phyloP scores from a whole-genome alignment of 352 stramenopile species.

The Pythium dissotocum region DNA sequence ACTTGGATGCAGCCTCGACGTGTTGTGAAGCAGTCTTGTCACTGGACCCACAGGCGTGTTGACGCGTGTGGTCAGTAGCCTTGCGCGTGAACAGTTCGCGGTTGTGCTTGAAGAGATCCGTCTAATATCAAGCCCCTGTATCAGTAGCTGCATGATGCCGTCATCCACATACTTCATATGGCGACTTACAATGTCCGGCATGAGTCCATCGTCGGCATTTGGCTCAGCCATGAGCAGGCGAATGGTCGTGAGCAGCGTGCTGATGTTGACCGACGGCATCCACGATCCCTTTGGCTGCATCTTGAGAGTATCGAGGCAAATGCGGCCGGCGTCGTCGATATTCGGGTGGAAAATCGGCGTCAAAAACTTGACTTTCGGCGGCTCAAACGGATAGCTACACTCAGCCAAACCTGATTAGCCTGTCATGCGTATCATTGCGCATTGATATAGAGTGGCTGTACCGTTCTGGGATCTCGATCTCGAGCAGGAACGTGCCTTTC shows the following conservation, averaged over 20 bases:
- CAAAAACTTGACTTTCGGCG: constrained; percentile 73
- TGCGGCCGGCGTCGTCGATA: constrained; percentile 84
- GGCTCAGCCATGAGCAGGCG: constrained; percentile 90
- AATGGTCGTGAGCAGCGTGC: constrained; percentile 89
- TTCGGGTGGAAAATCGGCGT: constrained; percentile 88
- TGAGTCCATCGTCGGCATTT: constrained; percentile 90
- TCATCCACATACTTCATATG: too few species aligned
- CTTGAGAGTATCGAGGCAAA: constrained; percentile 92
- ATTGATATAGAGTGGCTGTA: constrained; percentile 7
- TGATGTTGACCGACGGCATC: constrained; percentile 91
- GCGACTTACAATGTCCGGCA: constrained; percentile 81
- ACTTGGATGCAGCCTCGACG: not conserved
- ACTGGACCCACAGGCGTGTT: constrained; percentile 39
- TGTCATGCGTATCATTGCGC: too few species aligned
- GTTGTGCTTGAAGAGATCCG: constrained; percentile 79
- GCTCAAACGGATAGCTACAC: constrained; percentile 82
- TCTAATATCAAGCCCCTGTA: constrained; percentile 31
- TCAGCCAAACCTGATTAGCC: not conserved
- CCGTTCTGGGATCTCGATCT: constrained; percentile 76
- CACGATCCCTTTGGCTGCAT: constrained; percentile 91
- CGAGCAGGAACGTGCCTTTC: constrained; percentile 68
- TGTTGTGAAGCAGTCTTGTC: not conserved
- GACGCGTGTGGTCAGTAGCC: constrained; percentile 56
- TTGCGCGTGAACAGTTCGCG: constrained; percentile 69
- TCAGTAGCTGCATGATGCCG: too few species aligned